phyloP scores from a whole-genome alignment of 306 rosid species.

The Chamaecrista fasciculata region DNA sequence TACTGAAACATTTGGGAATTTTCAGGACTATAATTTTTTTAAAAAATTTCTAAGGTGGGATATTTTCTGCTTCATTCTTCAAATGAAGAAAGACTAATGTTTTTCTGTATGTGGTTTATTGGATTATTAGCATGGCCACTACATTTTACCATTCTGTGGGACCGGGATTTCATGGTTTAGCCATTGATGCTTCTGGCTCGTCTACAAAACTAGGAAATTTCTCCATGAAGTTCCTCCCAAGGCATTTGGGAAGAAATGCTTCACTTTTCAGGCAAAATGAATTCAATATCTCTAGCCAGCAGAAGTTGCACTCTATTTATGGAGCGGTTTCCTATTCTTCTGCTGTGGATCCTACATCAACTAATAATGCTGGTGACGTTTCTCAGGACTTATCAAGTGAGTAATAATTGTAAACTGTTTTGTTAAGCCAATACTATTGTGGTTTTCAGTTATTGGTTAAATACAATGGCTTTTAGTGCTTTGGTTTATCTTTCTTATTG shows the following conservation, averaged over 20 bases:
- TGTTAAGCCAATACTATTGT: not conserved
- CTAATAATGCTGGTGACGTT: conserved; percentile 13
- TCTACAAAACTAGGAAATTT: conserved; percentile 3
- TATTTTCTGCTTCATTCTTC: not conserved
- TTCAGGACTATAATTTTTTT: not conserved
- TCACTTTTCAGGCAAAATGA: conserved; percentile 12
- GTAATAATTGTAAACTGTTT: not conserved
- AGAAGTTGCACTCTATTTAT: not conserved
- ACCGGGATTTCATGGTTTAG: conserved; percentile 29
- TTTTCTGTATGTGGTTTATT: not conserved
- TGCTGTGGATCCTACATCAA: conserved; percentile 16
- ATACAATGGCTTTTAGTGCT: not conserved
- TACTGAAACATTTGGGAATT: not conserved
- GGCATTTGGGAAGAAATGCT: conserved; percentile 13
- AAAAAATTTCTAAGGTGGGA: not conserved
- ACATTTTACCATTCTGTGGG: conserved; percentile 34
- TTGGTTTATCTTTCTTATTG: conserved; percentile 4
- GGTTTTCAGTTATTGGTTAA: not conserved
- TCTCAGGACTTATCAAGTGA: conserved; percentile 32
- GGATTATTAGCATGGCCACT: conserved; percentile 41
- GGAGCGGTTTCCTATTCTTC: conserved; percentile 35
- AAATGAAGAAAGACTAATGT: not conserved
- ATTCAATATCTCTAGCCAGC: conserved; percentile 12
- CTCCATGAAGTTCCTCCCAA: conserved; percentile 36
- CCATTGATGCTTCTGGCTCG: conserved; percentile 17